Evolutionary conservation across 2,329 filamentous ascomycete genomes (phyloP), one percentile per base, ranked within the genome.

Genomic region (Macrophomina phaseolina): DNA sequence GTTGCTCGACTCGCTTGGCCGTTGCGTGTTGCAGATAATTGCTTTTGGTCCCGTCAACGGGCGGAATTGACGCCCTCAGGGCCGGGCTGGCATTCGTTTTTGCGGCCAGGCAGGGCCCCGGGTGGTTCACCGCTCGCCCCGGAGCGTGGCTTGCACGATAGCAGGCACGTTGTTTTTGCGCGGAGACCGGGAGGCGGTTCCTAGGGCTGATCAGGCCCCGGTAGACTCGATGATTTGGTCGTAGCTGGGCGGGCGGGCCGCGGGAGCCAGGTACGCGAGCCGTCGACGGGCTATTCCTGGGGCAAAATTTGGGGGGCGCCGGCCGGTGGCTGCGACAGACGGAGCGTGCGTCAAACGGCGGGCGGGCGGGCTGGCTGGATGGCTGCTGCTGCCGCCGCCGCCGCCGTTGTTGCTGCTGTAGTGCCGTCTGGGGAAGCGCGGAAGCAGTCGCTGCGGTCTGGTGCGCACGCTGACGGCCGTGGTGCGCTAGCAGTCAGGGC

Each of bases 141-240:
- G 56, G 42, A 14, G 16, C 40, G 18, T 28, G 55, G 55, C 36
- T 11, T 40, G 18, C 55, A 40, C 55, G 52, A 23, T 40, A n/a
- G 8, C 8, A 40, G 23, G 55, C 58, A 30, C 58, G 18, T 62
- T 62, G 56, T 49, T 49, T 62, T 51, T 62, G 45, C 58, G 58
- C 42, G 58, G 58, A 62, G 45, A 45, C 8, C 58, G 58, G 58
- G 32, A 42, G 58, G 45, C 30, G 42, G 45, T 36, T 36, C 58
- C 58, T 62, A 62, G 58, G 58, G 58, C 58, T 62, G 58, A 49
- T 14, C 28, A 52, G 49, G 58, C 58, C 58, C 58, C 38, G n/a
- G 58, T 62, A 62, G 58, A 62, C 58, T 62, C 58, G 58, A 62
- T 49, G 45, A 2, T 62, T 62, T 28, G 58, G 58, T 62, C 42